These are phyloP conservation scores for Globisporangium cylindrosporum DNA, from an alignment of 352 stramenopile genomes.

Conservation along the genomic window DNA sequence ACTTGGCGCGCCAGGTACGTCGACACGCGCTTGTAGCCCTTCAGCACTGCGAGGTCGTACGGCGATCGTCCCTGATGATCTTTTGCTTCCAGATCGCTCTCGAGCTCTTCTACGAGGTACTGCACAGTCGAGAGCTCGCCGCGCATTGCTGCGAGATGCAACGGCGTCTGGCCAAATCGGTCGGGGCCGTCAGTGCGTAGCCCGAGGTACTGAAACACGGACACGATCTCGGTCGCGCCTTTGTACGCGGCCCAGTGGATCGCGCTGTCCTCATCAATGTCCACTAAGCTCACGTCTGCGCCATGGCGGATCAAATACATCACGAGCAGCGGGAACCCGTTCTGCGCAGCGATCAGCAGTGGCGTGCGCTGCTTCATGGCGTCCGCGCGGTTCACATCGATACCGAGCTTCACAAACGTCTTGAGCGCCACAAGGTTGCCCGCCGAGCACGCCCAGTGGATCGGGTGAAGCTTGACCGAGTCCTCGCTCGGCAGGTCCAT, in stretches of 20 bases:
- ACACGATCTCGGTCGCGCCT: conserved; percentile 76
- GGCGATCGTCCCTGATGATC: conserved; percentile 62
- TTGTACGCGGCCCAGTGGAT: conserved; percentile 89
- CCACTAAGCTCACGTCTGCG: conserved; percentile 62
- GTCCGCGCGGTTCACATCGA: conserved; percentile 77
- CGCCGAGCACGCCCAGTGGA: conserved; percentile 80
- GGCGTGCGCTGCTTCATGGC: conserved; percentile 69
- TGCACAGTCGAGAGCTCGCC: conserved; percentile 69
- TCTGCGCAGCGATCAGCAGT: conserved; percentile 71
- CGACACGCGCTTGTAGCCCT: conserved; percentile 49
- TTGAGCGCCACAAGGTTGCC: conserved; percentile 68
- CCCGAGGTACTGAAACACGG: conserved; percentile 79
- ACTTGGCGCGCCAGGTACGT: conserved; percentile 47
- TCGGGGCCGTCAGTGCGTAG: conserved; percentile 63
- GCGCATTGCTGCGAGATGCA: conserved; percentile 81
- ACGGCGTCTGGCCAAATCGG: conserved; percentile 72
- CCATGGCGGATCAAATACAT: conserved; percentile 74
- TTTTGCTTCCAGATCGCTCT: conserved; percentile 46
- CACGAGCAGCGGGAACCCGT: conserved; percentile 72
- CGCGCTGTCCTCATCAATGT: conserved; percentile 67
- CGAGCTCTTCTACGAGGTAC: conserved; percentile 77
- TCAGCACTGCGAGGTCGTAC: conserved; percentile 54
- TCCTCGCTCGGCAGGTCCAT: conserved; percentile 65
- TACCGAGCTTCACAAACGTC: conserved; percentile 56
- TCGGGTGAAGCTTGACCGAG: conserved; percentile 59